Evolutionary conservation across 2,329 filamentous ascomycete species (phyloP), one percentile per base, ranked within the genome.

Genomic region (Penicillium occitanis): DNA sequence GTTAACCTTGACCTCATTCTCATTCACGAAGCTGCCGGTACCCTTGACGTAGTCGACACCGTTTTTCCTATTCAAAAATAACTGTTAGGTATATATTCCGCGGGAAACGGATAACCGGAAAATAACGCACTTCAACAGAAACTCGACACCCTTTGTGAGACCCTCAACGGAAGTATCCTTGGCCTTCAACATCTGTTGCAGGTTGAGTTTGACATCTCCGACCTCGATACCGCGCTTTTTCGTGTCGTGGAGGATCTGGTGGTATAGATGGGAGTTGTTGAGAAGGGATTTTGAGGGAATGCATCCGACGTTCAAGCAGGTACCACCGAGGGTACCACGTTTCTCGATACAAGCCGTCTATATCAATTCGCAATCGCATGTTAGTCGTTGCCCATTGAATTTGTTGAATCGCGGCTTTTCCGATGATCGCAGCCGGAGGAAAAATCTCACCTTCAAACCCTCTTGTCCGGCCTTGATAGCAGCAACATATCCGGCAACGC

Each of bases 251-350:
- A 96, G 88, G 77, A 97, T 91, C 83, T 93, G 91, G 85, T 98
- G 94, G 86, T 98, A 98, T 68, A 98, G 87, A 81, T 97, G 93
- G 74, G 95, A 97, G 87, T 98, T 98, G 89, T 98, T 99, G 80
- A 99, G 91, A 73, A 99, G 92, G 69, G 95, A 97, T 84, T 99
- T 99, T 71, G 95, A 99, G 72, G 95, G 95, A 78, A 99, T 99
- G 84, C 95, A 99, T 83, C 95, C 95, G 77, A 99, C 95, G 80
- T 99, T 99, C 76, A 99, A 85, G 85, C 95, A 99, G 76, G 95
- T 99, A 79, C 95, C 95, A 76, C 95, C 95, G 74, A 99, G 89
- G 68, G 88, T 86, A 73, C 95, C 95, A 78, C 95, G 92, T 87
- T 99, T 99, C 84, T 99, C 95, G 83, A 99, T 96, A 83, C 95